Evolutionary conservation across 179 eudicot species (phyloP).

Genomic region (Drosera spatulata): DNA sequence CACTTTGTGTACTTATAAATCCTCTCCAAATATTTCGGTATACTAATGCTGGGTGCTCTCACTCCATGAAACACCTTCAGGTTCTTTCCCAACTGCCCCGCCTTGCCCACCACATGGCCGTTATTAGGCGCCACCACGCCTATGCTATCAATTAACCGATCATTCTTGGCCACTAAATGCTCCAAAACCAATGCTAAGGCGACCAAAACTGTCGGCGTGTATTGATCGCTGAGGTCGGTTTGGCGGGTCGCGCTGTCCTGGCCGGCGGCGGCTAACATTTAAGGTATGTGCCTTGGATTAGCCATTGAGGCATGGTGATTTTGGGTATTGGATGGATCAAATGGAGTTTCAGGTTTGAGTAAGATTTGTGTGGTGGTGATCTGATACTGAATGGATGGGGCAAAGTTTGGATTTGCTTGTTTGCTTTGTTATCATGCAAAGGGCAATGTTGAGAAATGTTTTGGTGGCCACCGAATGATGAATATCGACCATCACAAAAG

Average conservation of each 20-base stretch:
- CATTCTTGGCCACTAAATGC: conserved; percentile 61
- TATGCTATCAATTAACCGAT: conserved; percentile 14
- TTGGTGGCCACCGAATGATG: too few species aligned
- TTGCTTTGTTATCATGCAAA: too few species aligned
- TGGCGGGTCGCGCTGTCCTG: conserved; percentile 10
- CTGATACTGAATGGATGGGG: too few species aligned
- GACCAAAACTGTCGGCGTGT: conserved; percentile 46
- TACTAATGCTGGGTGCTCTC: conserved; percentile 66
- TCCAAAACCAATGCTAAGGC: conserved; percentile 54
- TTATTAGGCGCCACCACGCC: conserved; percentile 4
- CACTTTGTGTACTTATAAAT: conserved; percentile 77
- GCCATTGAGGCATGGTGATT: too few species aligned
- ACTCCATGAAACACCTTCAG: conserved; percentile 68
- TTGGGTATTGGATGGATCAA: too few species aligned
- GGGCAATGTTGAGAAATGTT: too few species aligned
- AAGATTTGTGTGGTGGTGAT: too few species aligned
- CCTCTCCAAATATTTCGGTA: conserved; percentile 80
- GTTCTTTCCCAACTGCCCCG: conserved; percentile 23
- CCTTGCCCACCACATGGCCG: neutral
- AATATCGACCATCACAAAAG: too few species aligned
- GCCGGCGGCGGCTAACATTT: neutral
- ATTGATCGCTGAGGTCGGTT: conserved; percentile 20
- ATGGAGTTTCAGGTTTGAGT: too few species aligned
- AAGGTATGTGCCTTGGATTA: too few species aligned
- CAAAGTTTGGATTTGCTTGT: too few species aligned